Base-by-base conservation (phyloP, 2,329 filamentous ascomycete genomes). In the Mollisia scopiformis region DNA sequence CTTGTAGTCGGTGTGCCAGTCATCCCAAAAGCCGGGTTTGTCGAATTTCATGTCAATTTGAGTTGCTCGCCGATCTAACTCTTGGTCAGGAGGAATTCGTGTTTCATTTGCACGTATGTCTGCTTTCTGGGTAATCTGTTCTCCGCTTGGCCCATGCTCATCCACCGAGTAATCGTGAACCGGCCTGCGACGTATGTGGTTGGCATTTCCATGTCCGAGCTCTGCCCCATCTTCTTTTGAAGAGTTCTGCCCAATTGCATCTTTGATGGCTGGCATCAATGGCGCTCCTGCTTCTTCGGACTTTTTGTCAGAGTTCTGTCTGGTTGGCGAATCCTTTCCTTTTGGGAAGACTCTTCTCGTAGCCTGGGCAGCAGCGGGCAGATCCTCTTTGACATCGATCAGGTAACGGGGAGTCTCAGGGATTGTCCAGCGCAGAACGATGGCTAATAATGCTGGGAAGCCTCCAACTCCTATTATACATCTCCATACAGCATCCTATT, bases 391-490 rank as follows among this genome's bases (percentile, higher is more conserved):
- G 14, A 37, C 35, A 37, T 37, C 35, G 6, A 37, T 8, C 5
- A 16, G 6, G 14, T 13, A 37, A 5, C 35, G 35, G 4, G 35
- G 35, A 8, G 35, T 8, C n/a, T 37, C 35, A 8, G 35, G 35
- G 35, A 37, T 37, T 7, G 35, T 85, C 71, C 89, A 87, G 19
- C 87, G 84, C 67, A 89, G 88, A 33, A 88, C 77, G 62, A 88
- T 85, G 65, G 87, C 87, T 7, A 89, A 75, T 8, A 86, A 75
- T 6, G 86, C 87, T 0, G 87, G 87, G 0, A 88, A 78, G 6
- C 86, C 86, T 11, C 87, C 87, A 0, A 86, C 83, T 1, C 86
- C 87, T 62, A 88, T 84, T 30, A 89, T 84, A 68, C 88, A 88
- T 51, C 87, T 80, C 87, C 87, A 90, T 64, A 88, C 84, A 33